These are phyloP conservation scores for Tylopilus plumbeoviolaceoides DNA, from an alignment of 768 basidiomycete genomes.

Conservation along the genomic window DNA sequence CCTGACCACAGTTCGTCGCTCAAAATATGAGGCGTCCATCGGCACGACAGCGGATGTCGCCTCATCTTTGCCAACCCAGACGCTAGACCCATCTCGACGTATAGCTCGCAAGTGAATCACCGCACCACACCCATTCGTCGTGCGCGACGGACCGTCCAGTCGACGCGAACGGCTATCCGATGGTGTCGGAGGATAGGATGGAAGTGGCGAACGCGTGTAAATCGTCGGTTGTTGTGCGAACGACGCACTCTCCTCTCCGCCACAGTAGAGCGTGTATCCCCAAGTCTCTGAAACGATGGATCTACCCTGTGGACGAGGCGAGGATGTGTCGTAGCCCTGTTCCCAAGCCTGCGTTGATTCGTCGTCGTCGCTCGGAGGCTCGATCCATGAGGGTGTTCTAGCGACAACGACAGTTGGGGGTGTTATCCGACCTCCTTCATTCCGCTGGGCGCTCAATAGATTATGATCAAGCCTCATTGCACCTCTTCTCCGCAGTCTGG, in stretches of 20 bases:
- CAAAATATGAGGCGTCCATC: constrained; percentile 58
- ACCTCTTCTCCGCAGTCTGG: constrained; percentile 66
- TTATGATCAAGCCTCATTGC: constrained; percentile 61
- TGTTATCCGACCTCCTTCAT: constrained; percentile 22
- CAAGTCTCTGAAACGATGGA: constrained; percentile 19
- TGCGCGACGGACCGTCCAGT: constrained; percentile 3
- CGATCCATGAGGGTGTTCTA: constrained; percentile 33
- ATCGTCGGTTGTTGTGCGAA: constrained; percentile 6
- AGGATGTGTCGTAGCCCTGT: constrained; percentile 29
- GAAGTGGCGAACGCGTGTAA: constrained; percentile 36
- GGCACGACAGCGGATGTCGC: constrained; percentile 51
- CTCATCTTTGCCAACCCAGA: constrained; percentile 55
- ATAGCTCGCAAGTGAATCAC: constrained; percentile 54
- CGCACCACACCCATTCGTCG: constrained; percentile 60
- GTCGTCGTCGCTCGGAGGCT: constrained; percentile 31
- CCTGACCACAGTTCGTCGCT: constrained; percentile 42
- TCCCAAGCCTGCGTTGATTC: constrained; percentile 33
- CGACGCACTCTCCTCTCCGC: constrained; percentile 27
- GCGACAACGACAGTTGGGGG: constrained; percentile 27
- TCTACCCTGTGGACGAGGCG: constrained; percentile 21
- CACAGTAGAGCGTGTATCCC: constrained; percentile 41
- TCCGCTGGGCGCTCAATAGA: constrained; percentile 25
- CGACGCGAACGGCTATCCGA: constrained; percentile 17
- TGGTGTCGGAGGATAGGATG: constrained; percentile 31
- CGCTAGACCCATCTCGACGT: constrained; percentile 46